phyloP scores from a whole-genome alignment of 352 stramenopile species.

The Globisporangium uncinulatum region DNA sequence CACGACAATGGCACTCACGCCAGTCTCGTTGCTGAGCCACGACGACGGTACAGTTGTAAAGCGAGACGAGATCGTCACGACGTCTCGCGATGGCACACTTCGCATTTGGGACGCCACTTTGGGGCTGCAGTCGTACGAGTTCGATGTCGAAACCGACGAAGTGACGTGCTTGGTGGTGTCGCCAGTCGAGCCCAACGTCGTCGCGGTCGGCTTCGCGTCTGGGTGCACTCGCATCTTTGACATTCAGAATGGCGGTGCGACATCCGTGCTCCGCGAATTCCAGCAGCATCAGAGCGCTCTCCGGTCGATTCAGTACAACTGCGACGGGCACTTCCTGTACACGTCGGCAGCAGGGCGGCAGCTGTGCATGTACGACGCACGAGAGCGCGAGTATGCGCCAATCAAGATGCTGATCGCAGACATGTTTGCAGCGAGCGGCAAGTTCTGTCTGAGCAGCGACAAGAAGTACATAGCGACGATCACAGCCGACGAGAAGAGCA shows the following conservation, averaged over 20 bases:
- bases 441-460: slow-evolving; percentile 31
- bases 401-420: slow-evolving; percentile 70
- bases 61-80: slow-evolving; percentile 51
- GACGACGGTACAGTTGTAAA: not conserved
- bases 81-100: slow-evolving; percentile 69
- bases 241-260: slow-evolving; percentile 22
- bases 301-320: slow-evolving; percentile 41
- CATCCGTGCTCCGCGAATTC: slow-evolving; percentile 59
- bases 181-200: slow-evolving; percentile 25
- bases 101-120: slow-evolving; percentile 73
- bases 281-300: slow-evolving; percentile 83
- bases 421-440: slow-evolving; percentile 22
- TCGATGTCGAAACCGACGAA: slow-evolving; percentile 60
- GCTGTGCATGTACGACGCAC: slow-evolving; percentile 57
- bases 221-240: slow-evolving; percentile 85
- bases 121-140: slow-evolving; percentile 78
- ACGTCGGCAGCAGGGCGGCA: slow-evolving; percentile 51
- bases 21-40: slow-evolving; percentile 1
- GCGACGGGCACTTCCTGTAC: slow-evolving; percentile 35
- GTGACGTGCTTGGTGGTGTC: slow-evolving; percentile 62
- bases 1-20: slow-evolving; percentile 26
- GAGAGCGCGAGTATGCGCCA: slow-evolving; percentile 37
- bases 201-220: slow-evolving; percentile 76
- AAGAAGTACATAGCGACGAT: slow-evolving; percentile 34
- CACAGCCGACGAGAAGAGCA: slow-evolving; percentile 18